These are phyloP conservation scores for Casuarina cunninghamiana DNA, from an alignment of 306 rosid genomes.

Conservation along the genomic window DNA sequence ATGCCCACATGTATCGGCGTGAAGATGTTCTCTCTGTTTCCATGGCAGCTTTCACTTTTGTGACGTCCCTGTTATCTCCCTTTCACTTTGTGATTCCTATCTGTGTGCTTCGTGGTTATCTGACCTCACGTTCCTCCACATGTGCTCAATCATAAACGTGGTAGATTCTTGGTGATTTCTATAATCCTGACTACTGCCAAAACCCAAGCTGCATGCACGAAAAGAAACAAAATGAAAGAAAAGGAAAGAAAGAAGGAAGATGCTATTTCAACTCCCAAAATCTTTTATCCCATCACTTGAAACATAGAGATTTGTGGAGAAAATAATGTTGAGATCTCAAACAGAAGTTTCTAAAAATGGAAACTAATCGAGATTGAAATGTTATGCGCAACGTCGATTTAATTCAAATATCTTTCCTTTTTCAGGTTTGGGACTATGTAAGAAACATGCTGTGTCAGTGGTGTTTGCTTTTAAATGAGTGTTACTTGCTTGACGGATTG, in stretches of 20 bases:
- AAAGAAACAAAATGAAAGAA: neutral
- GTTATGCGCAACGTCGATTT: no score
- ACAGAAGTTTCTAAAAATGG: no score
- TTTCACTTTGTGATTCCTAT: slow-evolving; percentile 43
- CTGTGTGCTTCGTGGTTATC: slow-evolving; percentile 38
- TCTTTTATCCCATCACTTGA: neutral
- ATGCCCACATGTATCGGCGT: slow-evolving; percentile 74
- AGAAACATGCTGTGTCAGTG: no score
- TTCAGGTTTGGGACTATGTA: no score
- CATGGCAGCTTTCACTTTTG: slow-evolving; percentile 75
- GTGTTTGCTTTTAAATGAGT: no score
- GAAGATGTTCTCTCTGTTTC: slow-evolving; percentile 69
- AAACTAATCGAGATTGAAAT: no score
- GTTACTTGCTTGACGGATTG: no score
- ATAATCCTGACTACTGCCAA: neutral
- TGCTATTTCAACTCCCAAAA: no score
- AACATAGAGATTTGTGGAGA: no score
- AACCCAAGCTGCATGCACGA: neutral
- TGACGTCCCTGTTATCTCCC: slow-evolving; percentile 43
- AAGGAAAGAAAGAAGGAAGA: no score
- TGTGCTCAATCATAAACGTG: slow-evolving; percentile 46
- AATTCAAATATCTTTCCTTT: no score
- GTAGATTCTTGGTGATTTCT: slow-evolving; percentile 41
- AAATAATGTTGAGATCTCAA: no score
- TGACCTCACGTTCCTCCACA: slow-evolving; percentile 54